Evolutionary conservation across 2,329 filamentous ascomycete genomes (phyloP), one percentile per base, ranked within the genome.

Genomic region (Penicillium italicum): DNA sequence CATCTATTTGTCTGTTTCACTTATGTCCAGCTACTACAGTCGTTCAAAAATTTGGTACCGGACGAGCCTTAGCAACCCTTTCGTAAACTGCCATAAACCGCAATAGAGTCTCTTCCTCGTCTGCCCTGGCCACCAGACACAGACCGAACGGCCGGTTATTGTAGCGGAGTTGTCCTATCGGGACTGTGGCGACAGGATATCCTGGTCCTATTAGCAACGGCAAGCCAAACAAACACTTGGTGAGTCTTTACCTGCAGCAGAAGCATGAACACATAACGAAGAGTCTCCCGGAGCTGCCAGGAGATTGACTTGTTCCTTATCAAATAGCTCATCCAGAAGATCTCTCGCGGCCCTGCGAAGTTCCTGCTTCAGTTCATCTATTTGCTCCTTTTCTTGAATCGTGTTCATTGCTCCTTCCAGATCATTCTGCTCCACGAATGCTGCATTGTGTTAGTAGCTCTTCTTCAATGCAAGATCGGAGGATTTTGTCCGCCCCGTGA

Each of bases 141-240:
- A 71, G 53, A 1, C 66, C 65, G 55, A 64, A 70, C 9, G 66
- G 68, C 40, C 62, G 62, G 14, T 58, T 60, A 42, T 67, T 70
- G 28, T 57, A 62, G 12, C 30, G 48, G 34, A 66, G 34, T 36
- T 62, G 63, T 1, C 61, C 61, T 40, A 66, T 59, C 1, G 67
- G 67, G 0, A 70, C 61, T 5, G 63, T 69, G 14, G 63, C 67
- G 18, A 65, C 57, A 10, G 69, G 66, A 59, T 63, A 67, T 0
- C 66, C 63, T 66, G 16, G 26, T 30, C 5, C 11, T 20, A 43
- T 56, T 20, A 60, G 49, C 28, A 46, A 50, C 16, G 41, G 18
- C 44, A 1, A 45, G 22, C 22, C 24, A 40, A 41, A 24, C 2
- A n/a, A 41, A 24, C 24, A 31, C 26, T 37, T 12, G 4, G 24